A percentile compares a stretch with the other conserved stretches of the same genome.
These are phyloP conservation scores for Phytophthora gonapodyides DNA, from an alignment of 352 stramenopile species.

Conservation along the genomic window DNA sequence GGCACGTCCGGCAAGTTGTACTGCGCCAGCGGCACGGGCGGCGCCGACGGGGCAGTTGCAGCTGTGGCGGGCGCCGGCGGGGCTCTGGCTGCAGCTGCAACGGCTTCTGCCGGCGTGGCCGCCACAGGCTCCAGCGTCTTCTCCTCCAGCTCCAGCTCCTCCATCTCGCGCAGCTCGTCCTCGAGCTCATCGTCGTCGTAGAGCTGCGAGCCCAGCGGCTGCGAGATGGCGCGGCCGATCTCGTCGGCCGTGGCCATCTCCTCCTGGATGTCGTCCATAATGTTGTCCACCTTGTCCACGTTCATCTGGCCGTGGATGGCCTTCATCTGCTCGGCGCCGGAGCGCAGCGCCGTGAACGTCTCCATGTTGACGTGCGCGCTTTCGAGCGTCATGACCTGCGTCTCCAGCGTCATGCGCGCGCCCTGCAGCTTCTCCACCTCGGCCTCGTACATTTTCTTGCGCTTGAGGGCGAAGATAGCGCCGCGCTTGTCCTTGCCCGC, in stretches of 20 bases:
- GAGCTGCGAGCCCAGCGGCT: slow-evolving; percentile 93
- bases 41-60: slow-evolving; percentile 30
- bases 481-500: slow-evolving; percentile 97
- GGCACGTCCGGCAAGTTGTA: slow-evolving; percentile 85
- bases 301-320: slow-evolving; percentile 95
- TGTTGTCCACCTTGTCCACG: slow-evolving; percentile 97
- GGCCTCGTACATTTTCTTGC: slow-evolving; percentile 98
- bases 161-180: slow-evolving; percentile 93
- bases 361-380: slow-evolving; percentile 95
- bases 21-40: slow-evolving; percentile 30
- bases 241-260: slow-evolving; percentile 96
- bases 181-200: slow-evolving; percentile 95
- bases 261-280: slow-evolving; percentile 98
- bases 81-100: slow-evolving; percentile 24
- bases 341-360: slow-evolving; percentile 95
- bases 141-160: slow-evolving; percentile 92
- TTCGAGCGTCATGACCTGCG: slow-evolving; percentile 92
- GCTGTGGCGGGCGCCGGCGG: slow-evolving; percentile 30
- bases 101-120: slow-evolving; percentile 30
- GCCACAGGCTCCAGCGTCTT: slow-evolving; percentile 67
- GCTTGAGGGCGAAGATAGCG: slow-evolving; percentile 97
- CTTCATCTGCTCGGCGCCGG: slow-evolving; percentile 94
- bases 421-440: slow-evolving; percentile 98
- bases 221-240: slow-evolving; percentile 93
- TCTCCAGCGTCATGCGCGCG: slow-evolving; percentile 97